phyloP scores from a whole-genome alignment of 805 yeast genomes.

The Wickerhamiella cacticola region DNA sequence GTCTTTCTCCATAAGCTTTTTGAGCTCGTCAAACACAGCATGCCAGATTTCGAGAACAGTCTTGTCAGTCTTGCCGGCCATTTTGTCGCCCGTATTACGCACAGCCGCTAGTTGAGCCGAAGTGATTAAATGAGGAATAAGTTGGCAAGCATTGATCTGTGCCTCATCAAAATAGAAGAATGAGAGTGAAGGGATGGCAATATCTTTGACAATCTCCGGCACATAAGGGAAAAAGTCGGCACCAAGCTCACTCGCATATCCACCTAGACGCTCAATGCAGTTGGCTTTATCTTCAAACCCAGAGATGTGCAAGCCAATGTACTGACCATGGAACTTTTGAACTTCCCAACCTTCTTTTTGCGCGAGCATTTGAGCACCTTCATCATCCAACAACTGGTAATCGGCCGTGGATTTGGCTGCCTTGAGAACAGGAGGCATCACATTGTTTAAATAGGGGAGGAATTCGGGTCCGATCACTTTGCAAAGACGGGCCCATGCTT shows the following conservation, averaged over 20 bases:
- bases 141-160: conserved; percentile 76
- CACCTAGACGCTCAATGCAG: conserved; percentile 77
- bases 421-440: conserved; percentile 75
- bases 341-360: conserved; percentile 94
- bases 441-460: conserved; percentile 68
- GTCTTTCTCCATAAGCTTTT: conserved; percentile 55
- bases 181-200: conserved; percentile 78
- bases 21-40: conserved; percentile 38
- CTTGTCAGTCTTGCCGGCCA: conserved; percentile 31
- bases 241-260: conserved; percentile 74
- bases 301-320: conserved; percentile 89
- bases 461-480: conserved; percentile 75
- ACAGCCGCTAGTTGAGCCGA: conserved; percentile 47
- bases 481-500: conserved; percentile 94
- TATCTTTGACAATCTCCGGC: conserved; percentile 59
- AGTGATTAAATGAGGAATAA: conserved; percentile 64
- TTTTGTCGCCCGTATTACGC: conserved; percentile 38
- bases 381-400: conserved; percentile 73
- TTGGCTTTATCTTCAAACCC: conserved; percentile 86
- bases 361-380: conserved; percentile 70
- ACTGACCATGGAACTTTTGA: conserved; percentile 78
- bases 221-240: conserved; percentile 77
- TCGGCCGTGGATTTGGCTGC: conserved; percentile 88
- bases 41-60: conserved; percentile 59
- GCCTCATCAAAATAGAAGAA: conserved; percentile 92